Evolutionary conservation across 2,329 filamentous ascomycete genomes (phyloP), one percentile per base, ranked within the genome.

Genomic region (Alternaria sp.): DNA sequence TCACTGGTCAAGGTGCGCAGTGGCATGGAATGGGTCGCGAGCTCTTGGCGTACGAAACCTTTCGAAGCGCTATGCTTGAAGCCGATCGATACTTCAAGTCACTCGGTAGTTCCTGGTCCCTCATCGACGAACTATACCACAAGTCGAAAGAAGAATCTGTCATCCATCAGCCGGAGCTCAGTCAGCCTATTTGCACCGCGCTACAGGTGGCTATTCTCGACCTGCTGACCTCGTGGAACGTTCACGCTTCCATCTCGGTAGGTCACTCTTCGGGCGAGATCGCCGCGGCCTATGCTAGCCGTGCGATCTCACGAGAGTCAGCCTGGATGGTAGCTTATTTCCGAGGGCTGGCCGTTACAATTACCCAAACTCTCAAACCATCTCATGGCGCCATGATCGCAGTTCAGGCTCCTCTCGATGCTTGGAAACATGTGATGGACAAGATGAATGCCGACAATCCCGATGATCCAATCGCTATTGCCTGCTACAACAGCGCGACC

Each of bases 361-460:
- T 64, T 13, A 47, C 52, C 80, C 9, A 84, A 81, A 0, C 56
- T 82, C 4, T 83, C 79, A 19, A 81, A 81, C 36, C 74, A 1
- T 71, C 77, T 40, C 23, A 49, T 6, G 54, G 66, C 19, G 68
- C 70, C 10, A 76, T 76, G 74, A 52, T 74, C 13, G 73, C 73
- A 19, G 68, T 74, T 3, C 68, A 71, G 5, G 50, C 72, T 8
- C 60, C 69, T 5, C 44, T 60, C 2, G 57, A 68, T 8, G 32
- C 10, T 1, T 54, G 64, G 26, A 28, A 25, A 5, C 32, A 58
- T 5, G 54, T 68, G 9, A 49, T 72, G 21, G 59, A 64, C 4
- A 19, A 59, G 15, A 56, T 59, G 8, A 65, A 64, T 23, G 10
- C 15, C 12, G 28, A 30, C 9, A 25, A 57, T 40, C 17, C 43